Evolutionary conservation across 257 asterid genomes (phyloP), one percentile per base, ranked within the genome.

Genomic region (Primulina huaijiensis): DNA sequence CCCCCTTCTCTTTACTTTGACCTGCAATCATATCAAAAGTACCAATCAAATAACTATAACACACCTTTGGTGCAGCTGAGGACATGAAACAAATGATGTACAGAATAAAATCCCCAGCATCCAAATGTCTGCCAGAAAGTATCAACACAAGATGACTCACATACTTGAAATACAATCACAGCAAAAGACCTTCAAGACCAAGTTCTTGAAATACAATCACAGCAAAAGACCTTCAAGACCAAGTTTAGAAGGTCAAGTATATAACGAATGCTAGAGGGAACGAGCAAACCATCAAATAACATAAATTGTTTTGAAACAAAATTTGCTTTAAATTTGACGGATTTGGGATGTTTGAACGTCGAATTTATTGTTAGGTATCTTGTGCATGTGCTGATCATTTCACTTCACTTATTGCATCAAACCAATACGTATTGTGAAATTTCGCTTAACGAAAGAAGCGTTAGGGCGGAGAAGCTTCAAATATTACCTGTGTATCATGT

Each of bases 1-100:
- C 30, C 97, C 97, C 82, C 96, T 80, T 82, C 89, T 85, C 81
- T 90, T 90, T 57, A 90, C 96, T 81, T 90, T 90, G 82, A 90
- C 89, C 97, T 90, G 90, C 74, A 80, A 78, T 67, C 74, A 77
- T 75, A 73, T 60, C 61, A 65, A 72, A 73, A 19, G 68, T 66
- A 38, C 31, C 73, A 71, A 10, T 21, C 46, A 69, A 73, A 56
- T 59, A 57, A 59, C 70, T 33, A 65, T 59, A 76, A 71, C 68
- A 80, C 60, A 63, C 16, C 25, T 53, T 14, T 64, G 62, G 71
- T 30, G 75, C 69, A 66, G 38, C 16, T 56, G 35, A 40, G 31
- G 27, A 60, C 64, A 29, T 68, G 63, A 66, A 65, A 64, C 40
- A 27, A 21, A 65, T 16, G 65, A 31, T 25, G 58, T 61, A 33